Base-by-base conservation (phyloP, 352 stramenopile species). In the Phytophthora sojae region DNA sequence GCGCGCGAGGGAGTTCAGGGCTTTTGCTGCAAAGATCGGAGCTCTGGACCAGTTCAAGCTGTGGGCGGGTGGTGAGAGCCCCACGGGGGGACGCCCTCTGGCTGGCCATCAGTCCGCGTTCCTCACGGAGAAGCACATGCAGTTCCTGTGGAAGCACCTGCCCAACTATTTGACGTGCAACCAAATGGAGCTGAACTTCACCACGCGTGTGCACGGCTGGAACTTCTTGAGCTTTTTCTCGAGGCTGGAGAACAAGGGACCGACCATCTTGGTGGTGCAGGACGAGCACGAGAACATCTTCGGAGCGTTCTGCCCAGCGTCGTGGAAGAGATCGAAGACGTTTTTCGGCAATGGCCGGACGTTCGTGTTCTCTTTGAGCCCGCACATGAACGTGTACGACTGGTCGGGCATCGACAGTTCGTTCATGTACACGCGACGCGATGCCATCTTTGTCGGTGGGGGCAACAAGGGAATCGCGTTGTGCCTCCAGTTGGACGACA, bases 331-430 rank as follows among this genome's bases (percentile, higher is more conserved):
- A 17, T 82, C 77, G 2, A 64, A 53, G 25, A 67, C 60, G 1
- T 76, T 93, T n/a, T 92, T 91, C 50, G 87, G 87, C n/a, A 94
- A 94, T 45, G 87, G 87, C 2, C 81, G 87, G 15, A 82, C 83
- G 25, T 94, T 94, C 42, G 87, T 93, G 49, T 93, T 94, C 62
- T 83, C 80, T 4, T 63, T 93, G n/a, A 80, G 83, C 0, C 76
- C 85, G 6, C 74, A 83, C 14, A 86, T 91, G 81, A 67, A 77
- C 0, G 77, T 80, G 29, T 89, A 84, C 57, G 57, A 68, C 37
- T 94, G 87, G 87, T 88, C 82, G 0, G 87, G 85, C 2, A 64
- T 87, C 6, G 82, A 94, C 57, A 83, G 73, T 39, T 90, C 84
- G 21, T 94, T 92, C 71, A 89, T 94, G 82, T 92, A 91, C 58